A percentile compares a stretch with the other conserved stretches of the same genome.
These are phyloP conservation scores for Salix suchowensis DNA, from an alignment of 345 rosid species.

Conservation along the genomic window DNA sequence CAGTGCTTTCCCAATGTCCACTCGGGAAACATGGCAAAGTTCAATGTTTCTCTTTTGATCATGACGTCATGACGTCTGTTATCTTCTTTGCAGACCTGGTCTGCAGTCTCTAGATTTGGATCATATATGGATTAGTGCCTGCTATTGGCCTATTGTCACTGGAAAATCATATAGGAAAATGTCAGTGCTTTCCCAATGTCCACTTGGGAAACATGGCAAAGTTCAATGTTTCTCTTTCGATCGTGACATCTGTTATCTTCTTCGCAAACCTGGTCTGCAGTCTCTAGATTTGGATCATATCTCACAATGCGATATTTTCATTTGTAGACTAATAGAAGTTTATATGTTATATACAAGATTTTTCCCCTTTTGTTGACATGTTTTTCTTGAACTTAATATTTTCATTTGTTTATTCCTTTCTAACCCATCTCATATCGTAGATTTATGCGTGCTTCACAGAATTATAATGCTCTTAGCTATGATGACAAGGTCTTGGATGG, in stretches of 20 bases:
- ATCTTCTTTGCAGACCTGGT: neutral
- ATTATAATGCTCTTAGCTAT: constrained; percentile 85
- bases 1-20: neutral
- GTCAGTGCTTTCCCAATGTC: neutral
- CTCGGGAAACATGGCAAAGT: neutral
- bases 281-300: neutral
- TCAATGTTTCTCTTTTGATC: neutral
- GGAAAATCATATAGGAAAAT: neutral
- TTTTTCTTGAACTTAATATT: constrained; percentile 17
- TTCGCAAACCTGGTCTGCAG: neutral
- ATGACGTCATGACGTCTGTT: neutral
- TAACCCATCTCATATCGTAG: constrained; percentile 56
- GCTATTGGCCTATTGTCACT: neutral
- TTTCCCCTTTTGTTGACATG: neutral
- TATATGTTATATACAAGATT: neutral
- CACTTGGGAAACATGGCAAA: neutral
- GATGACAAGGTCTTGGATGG: constrained; percentile 98
- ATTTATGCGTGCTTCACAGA: constrained; percentile 68
- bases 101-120: neutral
- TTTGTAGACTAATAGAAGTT: neutral
- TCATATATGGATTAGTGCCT: neutral
- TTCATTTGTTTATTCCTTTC: constrained; percentile 34
- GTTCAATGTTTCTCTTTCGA: neutral
- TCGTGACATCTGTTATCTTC: neutral
- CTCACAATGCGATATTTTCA: neutral